Conservation (phyloP, 495 filamentous ascomycete species). For the Glutinoglossum americanum region DNA sequence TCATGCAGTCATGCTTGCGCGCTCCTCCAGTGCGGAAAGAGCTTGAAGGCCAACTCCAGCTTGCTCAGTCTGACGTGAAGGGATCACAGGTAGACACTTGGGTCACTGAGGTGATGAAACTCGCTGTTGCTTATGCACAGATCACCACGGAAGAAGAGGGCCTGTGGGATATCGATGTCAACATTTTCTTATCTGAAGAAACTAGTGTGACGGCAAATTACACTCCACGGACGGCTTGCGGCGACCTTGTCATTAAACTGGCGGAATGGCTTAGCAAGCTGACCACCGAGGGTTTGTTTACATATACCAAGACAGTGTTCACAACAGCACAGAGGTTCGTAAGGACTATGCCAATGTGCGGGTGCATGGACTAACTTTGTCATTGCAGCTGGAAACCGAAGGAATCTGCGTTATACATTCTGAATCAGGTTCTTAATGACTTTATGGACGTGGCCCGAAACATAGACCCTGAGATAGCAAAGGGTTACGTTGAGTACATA, state of each 20-base stretch:
- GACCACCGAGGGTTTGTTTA: constrained; percentile 51
- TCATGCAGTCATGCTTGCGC: constrained; percentile 68
- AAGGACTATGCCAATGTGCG: constrained; percentile 1
- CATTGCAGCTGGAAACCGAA: constrained; percentile 33
- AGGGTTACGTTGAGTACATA: constrained; percentile 53
- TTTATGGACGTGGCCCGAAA: constrained; percentile 49
- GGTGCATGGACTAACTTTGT: constrained; percentile 11
- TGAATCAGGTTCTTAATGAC: constrained; percentile 62
- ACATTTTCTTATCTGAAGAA: constrained; percentile 85
- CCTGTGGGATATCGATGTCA: constrained; percentile 90
- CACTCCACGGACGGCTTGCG: constrained; percentile 75
- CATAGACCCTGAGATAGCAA: constrained; percentile 41
- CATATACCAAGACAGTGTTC: constrained; percentile 49
- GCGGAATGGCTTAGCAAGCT: constrained; percentile 62
- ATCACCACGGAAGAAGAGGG: constrained; percentile 84
- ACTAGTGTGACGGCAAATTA: constrained; percentile 92
- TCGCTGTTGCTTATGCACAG: constrained; percentile 70
- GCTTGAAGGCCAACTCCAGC: constrained; percentile 45
- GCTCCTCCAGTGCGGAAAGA: constrained; percentile 71
- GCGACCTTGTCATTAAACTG: constrained; percentile 78
- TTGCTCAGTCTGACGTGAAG: constrained; percentile 30
- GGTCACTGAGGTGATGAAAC: constrained; percentile 62
- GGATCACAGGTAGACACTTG: constrained; percentile 33
- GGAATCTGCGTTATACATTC: constrained; percentile 64
- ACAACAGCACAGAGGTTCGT: constrained; percentile 31